Evolutionary conservation across 768 basidiomycete species (phyloP).

Genomic region (Phylloporus sp.): DNA sequence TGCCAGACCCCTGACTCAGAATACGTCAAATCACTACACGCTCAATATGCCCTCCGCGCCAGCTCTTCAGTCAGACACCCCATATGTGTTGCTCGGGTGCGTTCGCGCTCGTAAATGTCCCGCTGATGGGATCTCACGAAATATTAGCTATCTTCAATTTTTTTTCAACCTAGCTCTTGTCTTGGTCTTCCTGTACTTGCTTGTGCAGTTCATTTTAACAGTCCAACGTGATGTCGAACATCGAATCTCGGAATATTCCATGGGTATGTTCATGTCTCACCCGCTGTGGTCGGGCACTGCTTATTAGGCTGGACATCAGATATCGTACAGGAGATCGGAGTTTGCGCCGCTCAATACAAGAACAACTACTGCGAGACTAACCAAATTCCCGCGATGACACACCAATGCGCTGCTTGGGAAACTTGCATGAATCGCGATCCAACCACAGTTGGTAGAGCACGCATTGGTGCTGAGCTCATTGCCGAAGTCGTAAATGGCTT

Average conservation of each 20-base stretch:
- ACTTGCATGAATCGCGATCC: constrained; percentile 95
- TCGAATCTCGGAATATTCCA: constrained; percentile 80
- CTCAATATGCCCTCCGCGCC: constrained; percentile 69
- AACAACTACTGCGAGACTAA: constrained; percentile 74
- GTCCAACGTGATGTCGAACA: constrained; percentile 88
- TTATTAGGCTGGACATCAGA: constrained; percentile 42
- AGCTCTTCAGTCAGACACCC: constrained; percentile 54
- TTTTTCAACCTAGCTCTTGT: constrained; percentile 88
- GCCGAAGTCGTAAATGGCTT: constrained; percentile 96
- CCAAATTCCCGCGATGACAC: constrained; percentile 82
- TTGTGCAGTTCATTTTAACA: constrained; percentile 82
- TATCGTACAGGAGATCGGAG: constrained; percentile 86
- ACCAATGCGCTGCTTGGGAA: constrained; percentile 86
- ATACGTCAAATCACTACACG: constrained; percentile 76
- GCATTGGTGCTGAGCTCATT: constrained; percentile 89
- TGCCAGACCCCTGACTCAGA: constrained; percentile 40
- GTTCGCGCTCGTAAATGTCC: constrained; percentile 20
- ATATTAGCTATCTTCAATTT: constrained; percentile 83
- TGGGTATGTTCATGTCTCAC: constrained; percentile 48
- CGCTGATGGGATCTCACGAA: constrained; percentile 16
- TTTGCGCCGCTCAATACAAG: constrained; percentile 76
- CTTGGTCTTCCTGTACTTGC: constrained; percentile 76
- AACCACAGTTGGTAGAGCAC: constrained; percentile 79
- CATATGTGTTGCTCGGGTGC: constrained; percentile 84
- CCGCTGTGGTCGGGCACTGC: constrained; percentile 11